A percentile compares a stretch with the other conserved stretches of the same genome.
Conservation (phyloP, 495 filamentous ascomycete genomes). For the Tuber magnatum region DNA sequence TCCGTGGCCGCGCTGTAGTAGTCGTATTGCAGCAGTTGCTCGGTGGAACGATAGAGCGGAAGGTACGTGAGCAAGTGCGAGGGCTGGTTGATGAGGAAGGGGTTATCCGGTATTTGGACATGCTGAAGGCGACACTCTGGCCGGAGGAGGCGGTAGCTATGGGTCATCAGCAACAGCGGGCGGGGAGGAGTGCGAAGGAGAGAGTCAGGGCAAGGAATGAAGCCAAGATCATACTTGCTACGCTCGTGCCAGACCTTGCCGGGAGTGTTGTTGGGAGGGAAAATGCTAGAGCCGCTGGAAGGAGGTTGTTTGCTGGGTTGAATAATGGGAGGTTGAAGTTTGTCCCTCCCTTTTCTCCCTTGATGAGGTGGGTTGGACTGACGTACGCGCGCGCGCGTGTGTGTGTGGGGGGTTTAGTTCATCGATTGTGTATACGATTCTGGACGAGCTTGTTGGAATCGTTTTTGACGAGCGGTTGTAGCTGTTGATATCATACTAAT, state of each 20-base stretch:
- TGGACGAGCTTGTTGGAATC: slow-evolving; percentile 70
- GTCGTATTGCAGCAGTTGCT: slow-evolving; percentile 73
- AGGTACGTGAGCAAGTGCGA: slow-evolving; percentile 60
- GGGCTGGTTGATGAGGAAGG: slow-evolving; percentile 66
- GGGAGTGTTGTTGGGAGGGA: slow-evolving; percentile 75
- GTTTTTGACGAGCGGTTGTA: slow-evolving; percentile 50
- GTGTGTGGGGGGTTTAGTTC: slow-evolving; percentile 47
- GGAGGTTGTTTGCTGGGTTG: slow-evolving; percentile 71
- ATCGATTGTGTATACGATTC: slow-evolving; percentile 66
- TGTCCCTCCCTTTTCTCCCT: slow-evolving; percentile 33
- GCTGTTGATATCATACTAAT: background rate
- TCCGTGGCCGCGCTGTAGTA: slow-evolving; percentile 89
- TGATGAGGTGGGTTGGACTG: slow-evolving; percentile 15
- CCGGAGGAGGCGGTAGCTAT: slow-evolving; percentile 55
- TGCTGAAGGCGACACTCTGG: slow-evolving; percentile 71
- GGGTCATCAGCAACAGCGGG: slow-evolving; percentile 47
- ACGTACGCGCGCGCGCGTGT: too few species aligned
- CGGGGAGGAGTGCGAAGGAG: slow-evolving; percentile 50
- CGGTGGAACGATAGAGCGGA: slow-evolving; percentile 95
- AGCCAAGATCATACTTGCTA: slow-evolving; percentile 71
- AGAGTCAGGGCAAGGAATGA: slow-evolving; percentile 65
- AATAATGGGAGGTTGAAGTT: slow-evolving; percentile 71
- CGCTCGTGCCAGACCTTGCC: slow-evolving; percentile 67
- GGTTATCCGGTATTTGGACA: slow-evolving; percentile 62
- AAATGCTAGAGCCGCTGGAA: slow-evolving; percentile 75